Evolutionary conservation across 2,329 filamentous ascomycete species (phyloP).

Genomic region (Claviceps pazoutovae): DNA sequence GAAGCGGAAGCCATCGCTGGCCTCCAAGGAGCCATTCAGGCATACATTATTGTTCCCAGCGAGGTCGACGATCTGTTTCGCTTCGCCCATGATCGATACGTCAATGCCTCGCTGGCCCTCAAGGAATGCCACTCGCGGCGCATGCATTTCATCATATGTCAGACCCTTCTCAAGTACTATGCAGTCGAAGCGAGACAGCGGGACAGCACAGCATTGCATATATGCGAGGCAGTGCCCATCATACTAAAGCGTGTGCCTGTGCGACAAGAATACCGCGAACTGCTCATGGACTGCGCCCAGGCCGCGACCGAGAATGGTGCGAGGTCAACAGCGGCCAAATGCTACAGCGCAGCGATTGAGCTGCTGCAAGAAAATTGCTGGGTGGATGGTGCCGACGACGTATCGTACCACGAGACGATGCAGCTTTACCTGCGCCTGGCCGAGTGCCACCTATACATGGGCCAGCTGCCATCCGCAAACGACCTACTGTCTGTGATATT

Average conservation of each 20-base stretch:
- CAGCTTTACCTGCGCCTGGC: slow-evolving; percentile 65
- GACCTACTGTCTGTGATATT: slow-evolving; percentile 58
- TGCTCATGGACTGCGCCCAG: slow-evolving; percentile 68
- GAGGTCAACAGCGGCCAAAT: slow-evolving; percentile 66
- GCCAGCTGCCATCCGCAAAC: slow-evolving; percentile 53
- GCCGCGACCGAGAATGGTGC: slow-evolving; percentile 71
- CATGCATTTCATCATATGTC: slow-evolving; percentile 86
- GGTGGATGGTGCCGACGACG: slow-evolving; percentile 55
- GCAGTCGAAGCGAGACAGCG: slow-evolving; percentile 44
- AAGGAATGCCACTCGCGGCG: slow-evolving; percentile 55
- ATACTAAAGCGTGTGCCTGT: slow-evolving; percentile 51
- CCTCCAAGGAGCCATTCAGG: slow-evolving; percentile 67
- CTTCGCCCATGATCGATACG: slow-evolving; percentile 80
- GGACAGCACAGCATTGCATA: slow-evolving; percentile 67
- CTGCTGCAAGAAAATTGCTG: slow-evolving; percentile 73
- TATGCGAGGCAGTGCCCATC: slow-evolving; percentile 62
- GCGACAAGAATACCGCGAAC: slow-evolving; percentile 54
- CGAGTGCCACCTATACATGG: slow-evolving; percentile 71
- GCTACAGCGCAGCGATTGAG: slow-evolving; percentile 61
- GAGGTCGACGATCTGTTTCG: slow-evolving; percentile 77
- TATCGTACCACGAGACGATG: slow-evolving; percentile 75
- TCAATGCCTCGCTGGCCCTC: slow-evolving; percentile 58
- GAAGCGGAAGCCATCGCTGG: slow-evolving; percentile 60
- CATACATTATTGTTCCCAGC: slow-evolving; percentile 67
- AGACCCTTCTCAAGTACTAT: slow-evolving; percentile 63